Percentiles rank a stretch among this genome's conserved stretches.
phyloP scores from a whole-genome alignment of 306 rosid species.

The Rosa chinensis region DNA sequence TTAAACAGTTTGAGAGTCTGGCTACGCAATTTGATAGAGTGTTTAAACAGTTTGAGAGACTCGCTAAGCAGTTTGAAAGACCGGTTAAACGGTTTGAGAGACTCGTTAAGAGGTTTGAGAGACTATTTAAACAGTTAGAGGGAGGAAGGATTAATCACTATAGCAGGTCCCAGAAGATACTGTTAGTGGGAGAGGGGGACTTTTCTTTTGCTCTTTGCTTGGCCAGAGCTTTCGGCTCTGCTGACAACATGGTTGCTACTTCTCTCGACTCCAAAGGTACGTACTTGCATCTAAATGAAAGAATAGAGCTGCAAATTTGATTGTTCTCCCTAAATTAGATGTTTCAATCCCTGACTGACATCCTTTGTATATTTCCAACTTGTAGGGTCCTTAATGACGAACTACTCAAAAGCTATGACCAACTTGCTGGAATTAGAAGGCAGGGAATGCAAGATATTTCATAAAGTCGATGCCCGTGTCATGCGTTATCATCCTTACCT shows the following conservation, averaged over 20 bases:
- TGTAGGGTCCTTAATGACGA: not conserved
- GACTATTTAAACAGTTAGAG: not conserved
- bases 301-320: not conserved
- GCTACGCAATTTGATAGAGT: not conserved
- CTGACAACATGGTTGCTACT: constrained; percentile 14
- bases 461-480: not conserved
- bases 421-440: not conserved
- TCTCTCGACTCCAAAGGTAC: constrained; percentile 18
- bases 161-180: constrained; percentile 3
- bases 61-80: not conserved
- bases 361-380: not conserved
- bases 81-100: too few relatives aligned
- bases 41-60: not conserved
- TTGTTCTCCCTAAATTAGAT: not conserved
- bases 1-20: not conserved
- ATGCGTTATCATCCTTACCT: not conserved
- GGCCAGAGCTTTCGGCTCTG: constrained; percentile 7
- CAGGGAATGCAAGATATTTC: not conserved
- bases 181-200: constrained; percentile 20
- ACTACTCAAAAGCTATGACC: not conserved
- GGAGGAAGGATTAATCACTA: constrained; percentile 6
- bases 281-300: not conserved
- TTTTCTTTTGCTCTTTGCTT: constrained; percentile 2
- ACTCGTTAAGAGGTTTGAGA: not conserved
- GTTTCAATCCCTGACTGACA: not conserved